Base-by-base conservation (phyloP, 2,329 filamentous ascomycete species). In the Berkeleyomyces rouxiae region DNA sequence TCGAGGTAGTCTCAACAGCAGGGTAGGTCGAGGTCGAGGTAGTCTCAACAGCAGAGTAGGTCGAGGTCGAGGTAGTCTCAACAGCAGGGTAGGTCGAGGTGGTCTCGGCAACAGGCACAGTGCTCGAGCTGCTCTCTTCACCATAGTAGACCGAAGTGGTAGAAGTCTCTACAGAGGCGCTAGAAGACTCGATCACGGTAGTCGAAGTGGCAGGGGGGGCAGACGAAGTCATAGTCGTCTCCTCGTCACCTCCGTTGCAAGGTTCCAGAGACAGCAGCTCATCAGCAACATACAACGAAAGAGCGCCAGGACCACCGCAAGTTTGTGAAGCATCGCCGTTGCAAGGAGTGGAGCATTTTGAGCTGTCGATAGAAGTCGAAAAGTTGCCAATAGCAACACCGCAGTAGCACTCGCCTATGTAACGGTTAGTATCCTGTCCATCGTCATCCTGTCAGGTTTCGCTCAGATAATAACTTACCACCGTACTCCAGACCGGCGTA, bases 311-410 rank as follows among this genome's bases (percentile, higher is more conserved):
- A 13, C 78, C 78, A 68, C 78, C 78, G 65, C 78, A 80, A 7
- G 66, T 74, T 63, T 74, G 65, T 47, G 59, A 66, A 0, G 66
- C 57, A 66, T 82, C 73, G 23, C 81, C 82, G 9, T 72, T 74
- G 71, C 82, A 85, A 46, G 76, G 70, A 68, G 77, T 76, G 65
- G 74, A 72, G 70, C 82, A 85, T 47, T 77, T 69, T 11, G 67
- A 66, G 31, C 68, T 64, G 58, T 72, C 69, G 9, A 73, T 74
- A 40, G 72, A 67, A 40, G 64, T 65, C 4, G 75, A 77, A 62
- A 73, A 72, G 66, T 78, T 78, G 46, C 78, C 80, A 42, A 83
- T 72, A 37, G 82, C 75, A 46, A 77, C 77, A 53, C 78, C 78
- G 66, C 78, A 80, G 68, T 74, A 79, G 66, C 77, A 80, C 67